Evolutionary conservation across 768 basidiomycete genomes (phyloP), one percentile per base, ranked within the genome.

Genomic region (Suillus decipiens): DNA sequence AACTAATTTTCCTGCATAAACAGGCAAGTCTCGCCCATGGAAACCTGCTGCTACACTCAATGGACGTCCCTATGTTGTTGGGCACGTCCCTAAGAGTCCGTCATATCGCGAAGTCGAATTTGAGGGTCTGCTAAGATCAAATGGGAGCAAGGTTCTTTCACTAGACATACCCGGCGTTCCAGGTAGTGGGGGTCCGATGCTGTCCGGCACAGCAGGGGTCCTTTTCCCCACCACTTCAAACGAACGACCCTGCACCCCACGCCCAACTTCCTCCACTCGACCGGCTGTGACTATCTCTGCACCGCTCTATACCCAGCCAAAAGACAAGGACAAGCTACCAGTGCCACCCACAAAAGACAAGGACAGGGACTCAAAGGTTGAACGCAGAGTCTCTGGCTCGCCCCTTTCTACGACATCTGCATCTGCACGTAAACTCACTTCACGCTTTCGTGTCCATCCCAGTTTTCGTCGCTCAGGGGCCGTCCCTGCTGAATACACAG

Each of bases 1-100:
- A 56, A 56, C 55, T 56, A 17, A 56, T 56, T 9, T 24, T 36
- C 19, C 7, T 56, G 15, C 15, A 39, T 28, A 10, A 36, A 28
- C 17, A 56, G 67, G 73, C 68, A 75, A 75, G 67, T 73, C 73
- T 57, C 75, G 84, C 71, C 82, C 84, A 63, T 93, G 90, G 91
- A 93, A 92, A 72, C 89, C 85, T 57, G 90, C 90, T n/a, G 69
- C 86, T n/a, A 92, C 89, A 31, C 80, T 92, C 48, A 92, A 93
- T 63, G 90, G 90, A 0, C 84, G 88, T 3, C 90, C 90, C 12
- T 92, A 92, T 67, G 84, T 88, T 19, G 69, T 85, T 75, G 70
- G 90, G 72, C 66, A 84, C 76, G 80, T 89, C 71, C 69, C 90
- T 74, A 66, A 80, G 68, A 74, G 85, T 55, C 80, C 84, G 1